Conservation (phyloP, 1,284 basidiomycete species). For the Tranzscheliella williamsii region DNA sequence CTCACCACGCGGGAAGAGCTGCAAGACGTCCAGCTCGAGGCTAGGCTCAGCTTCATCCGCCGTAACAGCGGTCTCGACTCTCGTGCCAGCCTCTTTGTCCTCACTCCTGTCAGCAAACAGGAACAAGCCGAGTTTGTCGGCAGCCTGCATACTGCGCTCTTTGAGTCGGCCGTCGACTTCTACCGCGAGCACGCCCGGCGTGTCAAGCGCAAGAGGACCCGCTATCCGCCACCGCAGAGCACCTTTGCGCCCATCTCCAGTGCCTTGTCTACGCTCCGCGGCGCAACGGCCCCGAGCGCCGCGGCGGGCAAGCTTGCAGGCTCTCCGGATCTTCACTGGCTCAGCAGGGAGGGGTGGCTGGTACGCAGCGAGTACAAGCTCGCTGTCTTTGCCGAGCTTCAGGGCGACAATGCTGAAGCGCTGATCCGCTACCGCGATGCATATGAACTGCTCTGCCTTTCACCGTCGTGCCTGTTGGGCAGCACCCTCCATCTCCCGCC, state of each 20-base stretch:
- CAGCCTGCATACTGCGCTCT: slow-evolving; percentile 82
- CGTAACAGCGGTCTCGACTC: slow-evolving; percentile 85
- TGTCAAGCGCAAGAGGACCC: slow-evolving; percentile 82
- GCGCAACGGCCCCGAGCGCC: neutral
- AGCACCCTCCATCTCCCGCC: slow-evolving; percentile 83
- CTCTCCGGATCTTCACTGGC: slow-evolving; percentile 37
- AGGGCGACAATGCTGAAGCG: slow-evolving; percentile 78
- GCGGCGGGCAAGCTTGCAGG: slow-evolving; percentile 6
- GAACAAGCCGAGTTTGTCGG: slow-evolving; percentile 68
- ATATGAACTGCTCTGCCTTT: slow-evolving; percentile 24
- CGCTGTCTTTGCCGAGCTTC: slow-evolving; percentile 90
- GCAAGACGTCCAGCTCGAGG: slow-evolving; percentile 71
- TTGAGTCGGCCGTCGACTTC: slow-evolving; percentile 85
- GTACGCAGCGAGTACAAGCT: slow-evolving; percentile 97
- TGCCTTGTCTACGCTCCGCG: slow-evolving; percentile 13
- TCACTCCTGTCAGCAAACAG: slow-evolving; percentile 77
- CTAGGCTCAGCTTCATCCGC: slow-evolving; percentile 80
- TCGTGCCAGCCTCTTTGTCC: slow-evolving; percentile 86
- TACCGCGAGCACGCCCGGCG: slow-evolving; percentile 89
- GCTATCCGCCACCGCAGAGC: slow-evolving; percentile 64
- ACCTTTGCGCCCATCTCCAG: slow-evolving; percentile 46
- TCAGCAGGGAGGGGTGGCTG: slow-evolving; percentile 86
- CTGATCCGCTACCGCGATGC: slow-evolving; percentile 23
- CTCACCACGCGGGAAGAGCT: slow-evolving; percentile 77
- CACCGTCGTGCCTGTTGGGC: slow-evolving; percentile 60